Evolutionary conservation across 371 early-diverging fungal species (phyloP), one percentile per base, ranked within the genome.

Genomic region (Actinomucor elegans): DNA sequence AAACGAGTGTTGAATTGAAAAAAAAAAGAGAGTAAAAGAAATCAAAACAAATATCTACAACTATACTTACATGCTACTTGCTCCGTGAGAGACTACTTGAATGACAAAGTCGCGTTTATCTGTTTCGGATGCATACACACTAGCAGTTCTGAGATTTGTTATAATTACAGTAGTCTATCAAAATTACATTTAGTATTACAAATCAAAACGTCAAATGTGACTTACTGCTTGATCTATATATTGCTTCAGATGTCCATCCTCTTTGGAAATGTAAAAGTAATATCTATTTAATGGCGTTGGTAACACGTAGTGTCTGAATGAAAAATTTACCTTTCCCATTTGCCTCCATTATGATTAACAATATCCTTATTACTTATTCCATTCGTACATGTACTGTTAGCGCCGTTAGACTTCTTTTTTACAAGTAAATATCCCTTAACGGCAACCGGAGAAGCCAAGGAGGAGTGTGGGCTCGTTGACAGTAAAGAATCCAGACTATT

Each of bases 51-150:
- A 36, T n/a, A n/a, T n/a, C n/a, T n/a, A n/a, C n/a, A 28, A 14
- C 6, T 11, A 20, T 8, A 48, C 41, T 34, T 52, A 59, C 59
- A 45, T 52, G 26, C 41, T 41, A 36, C 33, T 46, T 6, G 48
- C 31, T 29, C 27, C 48, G 34, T 46, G 26, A 28, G 45, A 41
- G 18, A 33, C 20, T 15, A 66, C 35, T 20, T 57, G 61, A 24
- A 67, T 63, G 2, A 67, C 63, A 49, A 55, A 63, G 37, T 62
- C 62, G 43, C 67, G 42, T 42, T 67, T 67, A 37, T 67, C 67
- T 0, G 36, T 45, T n/a, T 67, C 64, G 24, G 56, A 55, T 52
- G 53, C 38, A 41, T 48, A 34, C 11, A 67, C 52, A 29, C 24
- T 56, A 14, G 51, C 57, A 28, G 36, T 48, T 20, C 51, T 57